phyloP scores from a whole-genome alignment of 805 yeast genomes.

The Zygosaccharomyces siamensis region DNA sequence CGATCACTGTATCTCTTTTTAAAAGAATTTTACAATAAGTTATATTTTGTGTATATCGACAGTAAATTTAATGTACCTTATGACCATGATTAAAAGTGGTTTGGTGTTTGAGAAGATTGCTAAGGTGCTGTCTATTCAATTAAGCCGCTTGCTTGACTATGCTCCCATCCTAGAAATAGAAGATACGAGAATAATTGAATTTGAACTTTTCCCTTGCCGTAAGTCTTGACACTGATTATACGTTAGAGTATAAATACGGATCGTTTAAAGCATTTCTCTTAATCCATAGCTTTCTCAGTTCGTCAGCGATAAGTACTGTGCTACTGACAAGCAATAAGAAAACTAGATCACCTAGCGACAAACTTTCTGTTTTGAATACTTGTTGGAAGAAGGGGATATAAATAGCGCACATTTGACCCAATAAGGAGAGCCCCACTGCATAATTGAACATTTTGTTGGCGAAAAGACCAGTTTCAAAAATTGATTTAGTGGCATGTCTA shows the following conservation, averaged over 20 bases:
- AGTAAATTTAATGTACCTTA: background rate
- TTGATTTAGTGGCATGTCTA: constrained; percentile 80
- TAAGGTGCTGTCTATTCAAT: background rate
- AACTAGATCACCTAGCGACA: constrained; percentile 62
- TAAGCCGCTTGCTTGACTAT: background rate
- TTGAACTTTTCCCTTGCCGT: background rate
- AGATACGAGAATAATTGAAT: background rate
- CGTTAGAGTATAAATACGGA: constrained; percentile 21
- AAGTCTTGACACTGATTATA: constrained; percentile 6
- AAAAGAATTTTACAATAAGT: constrained; percentile 3
- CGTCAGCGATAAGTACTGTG: constrained; percentile 82
- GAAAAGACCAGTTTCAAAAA: constrained; percentile 72
- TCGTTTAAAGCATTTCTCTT: constrained; percentile 20
- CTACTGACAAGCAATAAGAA: constrained; percentile 63
- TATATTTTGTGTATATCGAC: constrained; percentile 4
- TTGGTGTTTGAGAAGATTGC: background rate
- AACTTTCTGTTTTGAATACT: constrained; percentile 92
- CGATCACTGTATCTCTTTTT: constrained; percentile 32
- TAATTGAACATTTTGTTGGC: constrained; percentile 86
- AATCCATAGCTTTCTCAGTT: constrained; percentile 53
- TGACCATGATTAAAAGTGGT: background rate
- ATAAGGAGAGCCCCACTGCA: constrained; percentile 81
- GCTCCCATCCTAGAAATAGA: too few relatives aligned
- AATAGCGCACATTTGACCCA: constrained; percentile 91
- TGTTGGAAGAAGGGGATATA: constrained; percentile 90